phyloP scores from a whole-genome alignment of 2,329 filamentous ascomycete genomes.

The Microsporum audouinii region DNA sequence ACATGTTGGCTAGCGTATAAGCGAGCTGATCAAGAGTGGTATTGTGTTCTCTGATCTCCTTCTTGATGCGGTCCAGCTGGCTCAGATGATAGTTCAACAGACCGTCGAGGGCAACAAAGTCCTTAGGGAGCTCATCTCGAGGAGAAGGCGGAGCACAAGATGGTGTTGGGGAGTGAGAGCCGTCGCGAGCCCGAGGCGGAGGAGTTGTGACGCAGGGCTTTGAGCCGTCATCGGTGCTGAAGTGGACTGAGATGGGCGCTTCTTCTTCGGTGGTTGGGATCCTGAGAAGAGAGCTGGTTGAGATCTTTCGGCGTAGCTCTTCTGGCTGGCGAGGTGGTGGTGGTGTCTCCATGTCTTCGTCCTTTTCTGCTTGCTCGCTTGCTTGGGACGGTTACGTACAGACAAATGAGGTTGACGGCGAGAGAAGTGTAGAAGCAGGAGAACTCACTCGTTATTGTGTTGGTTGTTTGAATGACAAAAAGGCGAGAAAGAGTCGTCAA shows the following conservation, averaged over 20 bases:
- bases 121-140: constrained; percentile 14
- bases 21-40: constrained; percentile 11
- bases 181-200: constrained; percentile 4
- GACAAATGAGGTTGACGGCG: background rate
- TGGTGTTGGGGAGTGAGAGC: background rate
- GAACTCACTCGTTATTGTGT: background rate
- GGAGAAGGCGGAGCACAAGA: background rate
- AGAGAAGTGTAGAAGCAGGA: background rate
- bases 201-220: background rate
- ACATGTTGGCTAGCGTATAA: constrained; percentile 9
- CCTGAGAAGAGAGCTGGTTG: constrained; percentile 4
- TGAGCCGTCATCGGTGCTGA: background rate
- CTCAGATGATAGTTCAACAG: constrained; percentile 20
- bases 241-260: background rate
- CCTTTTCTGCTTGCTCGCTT: background rate
- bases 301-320: constrained; percentile 8
- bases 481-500: background rate
- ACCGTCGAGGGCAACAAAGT: constrained; percentile 16
- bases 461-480: background rate
- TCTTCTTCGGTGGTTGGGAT: background rate
- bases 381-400: background rate
- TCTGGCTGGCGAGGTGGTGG: background rate
- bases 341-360: background rate
- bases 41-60: constrained; percentile 17
- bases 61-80: constrained; percentile 20